Conservation (phyloP, 257 asterid species). For the Nicotiana tabacum region DNA sequence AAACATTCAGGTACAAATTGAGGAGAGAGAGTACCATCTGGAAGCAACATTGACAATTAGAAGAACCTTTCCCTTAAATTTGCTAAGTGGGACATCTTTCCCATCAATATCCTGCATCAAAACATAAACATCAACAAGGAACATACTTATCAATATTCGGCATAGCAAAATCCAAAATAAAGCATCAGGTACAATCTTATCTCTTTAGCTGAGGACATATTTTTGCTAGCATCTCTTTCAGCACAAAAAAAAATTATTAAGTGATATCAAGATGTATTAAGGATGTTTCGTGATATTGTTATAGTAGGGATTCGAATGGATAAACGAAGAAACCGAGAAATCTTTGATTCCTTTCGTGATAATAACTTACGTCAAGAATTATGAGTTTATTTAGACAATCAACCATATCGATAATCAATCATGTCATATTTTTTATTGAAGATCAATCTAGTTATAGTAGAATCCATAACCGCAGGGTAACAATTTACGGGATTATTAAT, state of each 20-base stretch:
- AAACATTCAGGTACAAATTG: neutral
- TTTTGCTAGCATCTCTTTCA: neutral
- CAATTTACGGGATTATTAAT: neutral
- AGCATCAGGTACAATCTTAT: neutral
- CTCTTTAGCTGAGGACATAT: neutral
- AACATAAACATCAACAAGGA: neutral
- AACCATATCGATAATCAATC: neutral
- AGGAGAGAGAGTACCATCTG: constrained; percentile 53
- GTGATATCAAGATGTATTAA: neutral
- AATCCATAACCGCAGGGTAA: neutral
- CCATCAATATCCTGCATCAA: constrained; percentile 75
- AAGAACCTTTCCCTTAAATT: constrained; percentile 72
- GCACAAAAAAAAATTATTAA: neutral
- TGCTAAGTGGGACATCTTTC: constrained; percentile 68
- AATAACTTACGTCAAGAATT: neutral
- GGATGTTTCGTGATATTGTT: neutral
- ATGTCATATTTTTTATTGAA: neutral
- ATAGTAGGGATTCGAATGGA: neutral
- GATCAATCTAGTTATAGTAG: neutral
- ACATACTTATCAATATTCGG: neutral
- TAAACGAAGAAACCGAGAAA: neutral
- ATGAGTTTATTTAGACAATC: neutral
- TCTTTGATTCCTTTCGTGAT: neutral
- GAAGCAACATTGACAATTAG: constrained; percentile 95
- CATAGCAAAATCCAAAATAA: neutral